phyloP scores from a whole-genome alignment of 2,329 filamentous ascomycete genomes.

The Ceratocystis destructans region DNA sequence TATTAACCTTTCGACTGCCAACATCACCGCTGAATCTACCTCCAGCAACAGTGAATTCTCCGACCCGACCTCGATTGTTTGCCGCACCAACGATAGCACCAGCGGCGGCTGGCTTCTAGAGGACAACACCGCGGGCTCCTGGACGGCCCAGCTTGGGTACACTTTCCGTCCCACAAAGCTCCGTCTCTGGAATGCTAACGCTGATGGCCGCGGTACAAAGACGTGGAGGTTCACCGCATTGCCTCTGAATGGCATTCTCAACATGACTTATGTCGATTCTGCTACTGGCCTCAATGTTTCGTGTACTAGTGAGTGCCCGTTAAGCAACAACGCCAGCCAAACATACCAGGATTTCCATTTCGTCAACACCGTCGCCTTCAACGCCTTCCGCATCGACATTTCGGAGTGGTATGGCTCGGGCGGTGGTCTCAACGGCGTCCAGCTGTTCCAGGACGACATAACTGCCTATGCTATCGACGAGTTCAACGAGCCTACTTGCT shows the following conservation, averaged over 20 bases:
- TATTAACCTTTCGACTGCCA: slow-evolving; percentile 71
- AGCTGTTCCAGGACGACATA: slow-evolving; percentile 76
- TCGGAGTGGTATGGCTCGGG: slow-evolving; percentile 76
- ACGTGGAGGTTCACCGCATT: slow-evolving; percentile 76
- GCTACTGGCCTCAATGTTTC: slow-evolving; percentile 49
- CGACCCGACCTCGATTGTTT: slow-evolving; percentile 70
- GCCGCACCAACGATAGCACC: slow-evolving; percentile 51
- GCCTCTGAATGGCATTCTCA: slow-evolving; percentile 86
- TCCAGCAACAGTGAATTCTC: slow-evolving; percentile 50
- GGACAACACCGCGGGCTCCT: slow-evolving; percentile 63
- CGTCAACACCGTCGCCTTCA: slow-evolving; percentile 79
- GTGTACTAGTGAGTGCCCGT: slow-evolving; percentile 75
- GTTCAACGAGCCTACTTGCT: slow-evolving; percentile 81
- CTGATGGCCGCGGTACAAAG: slow-evolving; percentile 72
- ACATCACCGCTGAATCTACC: slow-evolving; percentile 53
- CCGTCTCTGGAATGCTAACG: slow-evolving; percentile 74
- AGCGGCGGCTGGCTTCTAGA: slow-evolving; percentile 66
- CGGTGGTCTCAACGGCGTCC: slow-evolving; percentile 71
- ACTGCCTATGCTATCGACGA: slow-evolving; percentile 70
- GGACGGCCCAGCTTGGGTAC: slow-evolving; percentile 71
- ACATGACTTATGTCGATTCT: slow-evolving; percentile 79
- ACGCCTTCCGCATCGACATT: slow-evolving; percentile 70
- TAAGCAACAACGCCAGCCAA: slow-evolving; percentile 53
- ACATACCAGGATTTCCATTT: slow-evolving; percentile 82
- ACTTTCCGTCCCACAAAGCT: slow-evolving; percentile 78